These are phyloP conservation scores for Besnoitia besnoiti DNA, from an alignment of 169 alveolate genomes.

Conservation along the genomic window DNA sequence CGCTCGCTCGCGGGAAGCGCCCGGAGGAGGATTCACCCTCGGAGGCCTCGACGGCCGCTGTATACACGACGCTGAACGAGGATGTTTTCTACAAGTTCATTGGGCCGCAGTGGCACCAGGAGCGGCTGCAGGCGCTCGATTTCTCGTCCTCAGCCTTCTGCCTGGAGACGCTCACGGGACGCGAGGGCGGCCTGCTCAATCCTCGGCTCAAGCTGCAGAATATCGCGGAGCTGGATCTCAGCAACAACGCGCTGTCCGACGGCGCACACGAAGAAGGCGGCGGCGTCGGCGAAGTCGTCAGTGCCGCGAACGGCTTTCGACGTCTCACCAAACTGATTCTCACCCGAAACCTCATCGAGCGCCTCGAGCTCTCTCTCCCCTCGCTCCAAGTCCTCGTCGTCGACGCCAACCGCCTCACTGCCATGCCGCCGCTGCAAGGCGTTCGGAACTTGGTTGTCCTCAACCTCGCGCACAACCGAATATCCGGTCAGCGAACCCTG, in stretches of 20 bases:
- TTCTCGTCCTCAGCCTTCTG: constrained; percentile 39
- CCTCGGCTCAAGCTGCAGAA: constrained; percentile 39
- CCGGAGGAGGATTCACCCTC: neutral
- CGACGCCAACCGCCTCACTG: constrained; percentile 41
- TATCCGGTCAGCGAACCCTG: constrained; percentile 43
- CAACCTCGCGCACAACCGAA: constrained; percentile 48
- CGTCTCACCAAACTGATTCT: constrained; percentile 32
- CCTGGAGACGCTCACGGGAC: constrained; percentile 41
- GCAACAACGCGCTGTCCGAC: constrained; percentile 42
- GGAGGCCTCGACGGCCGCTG: neutral
- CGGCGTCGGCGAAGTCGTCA: constrained; percentile 29
- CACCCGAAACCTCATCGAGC: constrained; percentile 22
- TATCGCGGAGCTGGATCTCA: constrained; percentile 27
- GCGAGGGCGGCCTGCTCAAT: constrained; percentile 52
- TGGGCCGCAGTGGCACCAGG: constrained; percentile 54
- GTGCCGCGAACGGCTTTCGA: constrained; percentile 44
- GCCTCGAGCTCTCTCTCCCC: constrained; percentile 34
- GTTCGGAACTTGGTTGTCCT: constrained; percentile 49
- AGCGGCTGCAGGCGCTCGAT: constrained; percentile 42
- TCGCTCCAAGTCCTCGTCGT: constrained; percentile 32
- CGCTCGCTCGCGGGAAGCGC: neutral
- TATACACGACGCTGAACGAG: neutral
- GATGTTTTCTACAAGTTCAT: constrained; percentile 32
- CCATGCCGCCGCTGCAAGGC: constrained; percentile 47
- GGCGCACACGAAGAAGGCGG: neutral